Evolutionary conservation across 805 yeast species (phyloP), one percentile per base, ranked within the genome.

Genomic region (Candida ovalis): DNA sequence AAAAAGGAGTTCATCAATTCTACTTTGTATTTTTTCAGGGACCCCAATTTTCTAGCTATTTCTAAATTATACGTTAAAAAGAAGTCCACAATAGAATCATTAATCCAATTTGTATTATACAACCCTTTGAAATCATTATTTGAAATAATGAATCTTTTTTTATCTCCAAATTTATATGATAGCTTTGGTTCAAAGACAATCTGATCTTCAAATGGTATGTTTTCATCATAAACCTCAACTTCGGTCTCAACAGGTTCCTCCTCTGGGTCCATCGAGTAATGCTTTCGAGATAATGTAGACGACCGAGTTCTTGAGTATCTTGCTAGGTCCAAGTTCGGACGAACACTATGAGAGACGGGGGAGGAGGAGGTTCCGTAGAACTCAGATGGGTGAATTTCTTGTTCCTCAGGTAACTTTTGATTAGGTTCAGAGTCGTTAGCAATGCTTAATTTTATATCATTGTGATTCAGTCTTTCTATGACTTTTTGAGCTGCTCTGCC

Each of bases 41-140:
- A 59, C 4, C 61, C 56, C 24, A 55, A 40, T 28, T 50, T 49
- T 52, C 72, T 79, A 7, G 80, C 72, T 3, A 13, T 10, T 36
- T 61, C 48, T 24, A 63, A 45, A 53, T 76, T 78, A 60, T 74
- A 84, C 48, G 79, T 80, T 25, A 88, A 72, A 59, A 88, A 90
- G 62, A 92, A 92, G 64, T 89, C 96, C 47, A 94, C 84, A 43
- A 94, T 71, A 0, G 86, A 78, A 60, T 94, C 99, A 68, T 94
- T 92, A 43, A 94, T 79, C 91, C 96, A 92, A 52, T 86, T 88
- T 42, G 83, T 82, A 49, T 85, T 84, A 59, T 83, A 82, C 9
- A 92, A 73, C 40, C 97, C 86, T 52, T 79, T 80, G 63, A 86
- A 88, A 61, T 94, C 99, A 35, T 78, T 74, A 50, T 80, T 76